Percentiles rank a stretch among this genome's conserved stretches.
Evolutionary conservation across 495 filamentous ascomycete species (phyloP).

Genomic region (Paragyromitra xinjiangensis): DNA sequence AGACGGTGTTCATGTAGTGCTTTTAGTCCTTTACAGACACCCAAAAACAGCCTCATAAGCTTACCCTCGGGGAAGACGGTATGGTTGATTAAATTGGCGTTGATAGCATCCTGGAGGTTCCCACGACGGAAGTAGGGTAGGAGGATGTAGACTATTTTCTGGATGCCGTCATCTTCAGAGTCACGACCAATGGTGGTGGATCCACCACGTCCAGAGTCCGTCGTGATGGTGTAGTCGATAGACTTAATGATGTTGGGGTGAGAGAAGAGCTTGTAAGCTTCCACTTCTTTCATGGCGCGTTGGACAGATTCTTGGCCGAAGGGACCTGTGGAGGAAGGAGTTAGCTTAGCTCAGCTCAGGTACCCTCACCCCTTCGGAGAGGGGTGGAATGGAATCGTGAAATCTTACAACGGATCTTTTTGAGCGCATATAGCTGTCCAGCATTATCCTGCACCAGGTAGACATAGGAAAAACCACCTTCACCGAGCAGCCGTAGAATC

Average conservation of each 20-base stretch:
- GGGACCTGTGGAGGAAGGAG: slow-evolving; percentile 62
- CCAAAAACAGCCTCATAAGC: slow-evolving; percentile 88
- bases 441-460: slow-evolving; percentile 95
- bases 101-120: slow-evolving; percentile 97
- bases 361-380: background rate
- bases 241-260: slow-evolving; percentile 88
- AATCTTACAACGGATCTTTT: slow-evolving; percentile 85
- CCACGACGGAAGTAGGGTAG: slow-evolving; percentile 93
- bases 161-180: slow-evolving; percentile 67
- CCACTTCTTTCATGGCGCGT: slow-evolving; percentile 93
- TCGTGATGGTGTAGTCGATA: slow-evolving; percentile 80
- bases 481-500: slow-evolving; percentile 89
- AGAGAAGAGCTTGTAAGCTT: slow-evolving; percentile 90
- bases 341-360: slow-evolving; percentile 3
- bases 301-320: slow-evolving; percentile 96
- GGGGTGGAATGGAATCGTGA: background rate
- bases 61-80: slow-evolving; percentile 88
- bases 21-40: slow-evolving; percentile 85
- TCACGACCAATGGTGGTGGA: slow-evolving; percentile 61
- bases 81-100: slow-evolving; percentile 97
- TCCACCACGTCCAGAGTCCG: slow-evolving; percentile 60
- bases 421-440: slow-evolving; percentile 87
- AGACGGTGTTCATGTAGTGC: slow-evolving; percentile 90
- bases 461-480: slow-evolving; percentile 98
- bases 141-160: slow-evolving; percentile 95